Evolutionary conservation across 2,329 filamentous ascomycete species (phyloP), one percentile per base, ranked within the genome.

Genomic region (Diplodia intermedia): DNA sequence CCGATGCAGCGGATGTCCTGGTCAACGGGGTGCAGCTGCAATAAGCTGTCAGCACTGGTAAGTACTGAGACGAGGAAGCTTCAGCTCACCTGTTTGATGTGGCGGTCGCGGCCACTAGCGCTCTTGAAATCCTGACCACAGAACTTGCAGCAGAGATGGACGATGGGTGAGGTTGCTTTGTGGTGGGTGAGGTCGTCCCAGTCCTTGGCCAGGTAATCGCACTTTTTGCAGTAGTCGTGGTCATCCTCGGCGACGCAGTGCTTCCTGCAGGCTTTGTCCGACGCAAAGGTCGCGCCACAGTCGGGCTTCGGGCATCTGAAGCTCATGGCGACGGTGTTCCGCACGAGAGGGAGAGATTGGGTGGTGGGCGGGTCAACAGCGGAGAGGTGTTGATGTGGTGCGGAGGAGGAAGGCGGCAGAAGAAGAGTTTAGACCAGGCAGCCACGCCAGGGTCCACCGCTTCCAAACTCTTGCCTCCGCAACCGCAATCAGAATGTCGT

Each of bases 61-160:
- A 1, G 20, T 47, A 14, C 67, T 65, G 33, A 18, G 15, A 40
- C 18, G 6, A 18, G 23, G 3, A 29, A 49, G 12, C 3, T 11
- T 15, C 9, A 31, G 73, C 80, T 73, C 73, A 87, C 86, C 70
- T 80, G 74, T 66, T 80, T 78, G n/a, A 87, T 80, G 70, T 89
- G 87, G 23, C 72, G 72, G 65, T 84, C 82, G 12, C 85, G 79
- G 1, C 86, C 87, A 26, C 80, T 80, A 2, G 81, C 78, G 33
- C 82, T 86, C 69, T 83, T 82, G 76, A 87, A 88, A 52, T 88
- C 86, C 9, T 81, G 74, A 14, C 83, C 85, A 65, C 87, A 89
- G 52, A 87, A 79, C 14, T 85, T 83, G 73, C 87, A 89, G 62
- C 82, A 82, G 55, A 85, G 83, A 69, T 86, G 83, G 36, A 79